These are phyloP conservation scores for Hymenoscyphus fructigenus DNA, from an alignment of 2,329 filamentous ascomycete species.

Conservation along the genomic window DNA sequence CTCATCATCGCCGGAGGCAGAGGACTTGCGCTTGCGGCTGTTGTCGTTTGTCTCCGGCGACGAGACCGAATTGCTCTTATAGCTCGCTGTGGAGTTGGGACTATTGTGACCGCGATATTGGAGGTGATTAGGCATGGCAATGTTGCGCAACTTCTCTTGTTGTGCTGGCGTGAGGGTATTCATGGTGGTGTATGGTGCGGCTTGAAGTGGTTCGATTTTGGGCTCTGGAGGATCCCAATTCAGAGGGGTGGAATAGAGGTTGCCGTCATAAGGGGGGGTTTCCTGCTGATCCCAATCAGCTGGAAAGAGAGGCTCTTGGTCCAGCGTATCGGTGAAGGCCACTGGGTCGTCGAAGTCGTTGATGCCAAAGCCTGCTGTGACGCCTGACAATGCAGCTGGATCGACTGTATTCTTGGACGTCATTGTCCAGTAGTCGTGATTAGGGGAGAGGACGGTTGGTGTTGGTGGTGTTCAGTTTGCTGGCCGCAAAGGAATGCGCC, in stretches of 20 bases:
- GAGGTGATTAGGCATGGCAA: constrained; percentile 63
- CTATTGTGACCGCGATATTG: constrained; percentile 52
- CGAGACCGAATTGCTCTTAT: constrained; percentile 47
- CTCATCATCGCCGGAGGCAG: constrained; percentile 56
- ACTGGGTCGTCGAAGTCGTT: constrained; percentile 28
- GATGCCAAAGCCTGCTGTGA: constrained; percentile 27
- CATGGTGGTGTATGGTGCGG: constrained; percentile 29
- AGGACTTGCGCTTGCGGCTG: constrained; percentile 69
- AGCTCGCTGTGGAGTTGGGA: constrained; percentile 54
- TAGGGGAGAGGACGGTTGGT: not conserved
- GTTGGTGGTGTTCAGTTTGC: not conserved
- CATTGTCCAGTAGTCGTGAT: constrained; percentile 18
- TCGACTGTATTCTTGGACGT: constrained; percentile 27
- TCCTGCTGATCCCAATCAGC: constrained; percentile 27
- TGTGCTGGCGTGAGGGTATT: constrained; percentile 55
- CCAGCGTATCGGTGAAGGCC: constrained; percentile 26
- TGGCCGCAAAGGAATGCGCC: not conserved
- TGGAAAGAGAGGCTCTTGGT: constrained; percentile 23
- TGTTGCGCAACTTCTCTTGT: constrained; percentile 60
- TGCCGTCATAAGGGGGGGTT: constrained; percentile 34
- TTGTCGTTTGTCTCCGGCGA: constrained; percentile 58
- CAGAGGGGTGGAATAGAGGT: constrained; percentile 36
- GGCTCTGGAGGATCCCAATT: constrained; percentile 35
- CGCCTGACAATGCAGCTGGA: constrained; percentile 28
- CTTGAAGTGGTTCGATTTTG: constrained; percentile 27